Evolutionary conservation across 768 basidiomycete species (phyloP).

Genomic region (Trametes meyenii): DNA sequence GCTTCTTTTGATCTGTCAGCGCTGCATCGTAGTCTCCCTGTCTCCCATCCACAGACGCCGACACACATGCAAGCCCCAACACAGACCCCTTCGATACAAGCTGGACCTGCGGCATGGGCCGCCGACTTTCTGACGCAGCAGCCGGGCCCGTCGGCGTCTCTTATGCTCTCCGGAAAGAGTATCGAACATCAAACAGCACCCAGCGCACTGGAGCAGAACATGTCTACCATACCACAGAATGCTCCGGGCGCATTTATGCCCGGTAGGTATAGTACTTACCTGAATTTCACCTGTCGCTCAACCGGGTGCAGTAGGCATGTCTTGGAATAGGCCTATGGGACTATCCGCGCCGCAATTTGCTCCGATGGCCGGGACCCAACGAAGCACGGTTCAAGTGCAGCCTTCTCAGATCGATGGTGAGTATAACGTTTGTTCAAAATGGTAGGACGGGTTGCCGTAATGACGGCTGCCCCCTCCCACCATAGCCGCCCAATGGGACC

Average conservation of each 20-base stretch:
- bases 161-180: not conserved
- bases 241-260: constrained; percentile 6
- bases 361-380: constrained; percentile 19
- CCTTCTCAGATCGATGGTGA: constrained; percentile 18
- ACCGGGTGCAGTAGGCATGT: constrained; percentile 4
- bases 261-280: not conserved
- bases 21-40: constrained; percentile 53
- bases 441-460: not conserved
- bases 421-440: not conserved
- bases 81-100: constrained; percentile 27
- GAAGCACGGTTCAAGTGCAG: constrained; percentile 6
- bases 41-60: constrained; percentile 23
- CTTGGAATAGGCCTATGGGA: constrained; percentile 9
- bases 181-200: constrained; percentile 8
- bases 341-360: constrained; percentile 4
- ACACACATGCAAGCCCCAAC: constrained; percentile 25
- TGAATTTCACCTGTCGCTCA: not conserved
- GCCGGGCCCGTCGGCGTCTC: constrained; percentile 6
- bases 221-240: constrained; percentile 4
- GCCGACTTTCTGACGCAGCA: constrained; percentile 57
- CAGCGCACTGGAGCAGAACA: constrained; percentile 10
- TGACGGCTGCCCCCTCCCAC: not conserved
- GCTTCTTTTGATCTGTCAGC: constrained; percentile 61
- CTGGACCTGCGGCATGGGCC: constrained; percentile 55
- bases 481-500: constrained; percentile 52